Evolutionary conservation across 208 protist genomes (phyloP), one percentile per base, ranked within the genome.

Genomic region (Hexamita inflata): DNA sequence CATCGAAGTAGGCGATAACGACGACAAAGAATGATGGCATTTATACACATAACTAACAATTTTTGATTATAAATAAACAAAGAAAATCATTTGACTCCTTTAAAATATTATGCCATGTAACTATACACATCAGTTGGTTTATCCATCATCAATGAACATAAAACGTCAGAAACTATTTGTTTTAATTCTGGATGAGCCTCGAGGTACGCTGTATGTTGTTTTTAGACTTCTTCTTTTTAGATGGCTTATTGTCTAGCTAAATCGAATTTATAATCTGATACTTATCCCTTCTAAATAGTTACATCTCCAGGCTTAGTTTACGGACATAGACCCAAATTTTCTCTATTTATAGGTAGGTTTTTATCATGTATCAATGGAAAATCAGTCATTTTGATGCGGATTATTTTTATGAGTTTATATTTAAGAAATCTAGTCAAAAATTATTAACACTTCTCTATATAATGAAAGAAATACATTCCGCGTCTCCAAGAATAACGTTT

Each of bases 101-200:
- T 13, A 38, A 70, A 70, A 45, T 70, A 70, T 28, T 40, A 4
- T 24, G 40, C 40, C 11, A 38, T 19, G 35, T 70, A 70, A 9
- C 42, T 2, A 45, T 70, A 70, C 15, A 70, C 40, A n/a, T 70
- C 35, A 40, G 9, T 49, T 49, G 64, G 64, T 70, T 70, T 70
- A n/a, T 70, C 64, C 26, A 70, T 49, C 15, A 70, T 7, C 24
- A 70, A 4, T 30, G 30, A 42, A n/a, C 30, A 45, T 38, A 70
- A 38, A 45, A 70, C 9, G 35, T 70, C 64, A 34, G 19, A 45
- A 19, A 70, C 35, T 42, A 70, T 70, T 11, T 45, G 4, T n/a
- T 45, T 70, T 11, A 70, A 34, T n/a, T 70, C 64, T 11, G n/a
- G 64, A 45, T 70, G 64, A 28, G 2, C n/a, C 35, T 70, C 64